These are phyloP conservation scores for Letharia columbiana DNA, from an alignment of 495 filamentous ascomycete species.

Conservation along the genomic window DNA sequence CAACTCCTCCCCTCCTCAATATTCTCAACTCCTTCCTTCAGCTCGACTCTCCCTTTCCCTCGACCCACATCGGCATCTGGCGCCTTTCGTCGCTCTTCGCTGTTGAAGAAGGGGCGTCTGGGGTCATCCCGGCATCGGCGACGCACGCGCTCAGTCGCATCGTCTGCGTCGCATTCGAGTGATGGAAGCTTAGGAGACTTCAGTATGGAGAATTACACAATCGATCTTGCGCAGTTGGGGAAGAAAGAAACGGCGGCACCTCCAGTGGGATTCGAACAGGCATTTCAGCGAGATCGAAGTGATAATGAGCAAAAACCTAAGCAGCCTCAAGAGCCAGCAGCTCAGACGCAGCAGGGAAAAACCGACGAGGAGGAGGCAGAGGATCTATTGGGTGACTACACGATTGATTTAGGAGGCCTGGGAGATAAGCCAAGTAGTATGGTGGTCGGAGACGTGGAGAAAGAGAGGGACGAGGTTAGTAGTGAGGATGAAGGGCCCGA, in stretches of 20 bases:
- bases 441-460: conserved; percentile 28
- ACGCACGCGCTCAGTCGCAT: conserved; percentile 14
- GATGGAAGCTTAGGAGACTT: conserved; percentile 17
- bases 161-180: conserved; percentile 13
- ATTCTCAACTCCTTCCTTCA: conserved; percentile 20
- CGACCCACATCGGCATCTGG: conserved; percentile 13
- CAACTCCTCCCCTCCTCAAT: conserved; percentile 15
- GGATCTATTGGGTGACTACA: conserved; percentile 35
- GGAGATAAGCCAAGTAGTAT: conserved; percentile 32
- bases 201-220: conserved; percentile 35
- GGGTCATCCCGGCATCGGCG: conserved; percentile 9
- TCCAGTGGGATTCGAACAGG: conserved; percentile 2
- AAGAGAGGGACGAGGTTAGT: conserved; percentile 29
- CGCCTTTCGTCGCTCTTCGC: background rate
- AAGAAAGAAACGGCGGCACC: conserved; percentile 6
- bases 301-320: background rate
- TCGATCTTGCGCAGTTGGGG: conserved; percentile 41
- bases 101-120: background rate
- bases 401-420: conserved; percentile 40
- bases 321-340: background rate
- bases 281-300: background rate
- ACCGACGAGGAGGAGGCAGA: background rate
- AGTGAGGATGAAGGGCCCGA: conserved; percentile 45
- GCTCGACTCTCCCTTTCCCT: conserved; percentile 17
- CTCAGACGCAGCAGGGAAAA: background rate